Evolutionary conservation across 2,329 filamentous ascomycete species (phyloP), one percentile per base, ranked within the genome.

Genomic region (Aspergillus tubingensis): DNA sequence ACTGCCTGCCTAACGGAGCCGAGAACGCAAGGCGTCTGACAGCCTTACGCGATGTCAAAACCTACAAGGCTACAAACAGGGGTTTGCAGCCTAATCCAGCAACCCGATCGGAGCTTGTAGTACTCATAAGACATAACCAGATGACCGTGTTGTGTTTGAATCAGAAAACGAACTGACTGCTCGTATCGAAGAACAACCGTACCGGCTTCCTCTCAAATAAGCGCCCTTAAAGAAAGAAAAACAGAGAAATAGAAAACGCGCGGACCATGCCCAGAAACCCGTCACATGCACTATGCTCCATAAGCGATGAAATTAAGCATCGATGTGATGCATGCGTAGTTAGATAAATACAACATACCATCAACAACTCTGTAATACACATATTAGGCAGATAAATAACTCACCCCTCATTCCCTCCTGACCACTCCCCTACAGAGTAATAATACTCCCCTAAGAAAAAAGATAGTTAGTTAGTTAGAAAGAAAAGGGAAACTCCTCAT

Each of bases 21-120:
- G 17, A 43, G 19, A 36, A n/a, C 25, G 30, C 23, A 27, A 3
- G 19, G 25, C 47, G 25, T 30, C 23, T n/a, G 27, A 30, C 39
- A 55, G 53, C 53, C 53, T 55, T 47, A 55, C 53, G n/a, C 52
- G 19, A 17, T 44, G 23, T 8, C 52, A 25, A 17, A 32, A 38
- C 27, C 17, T 39, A 54, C 38, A 27, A 54, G 38, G 39, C 23
- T 54, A 55, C 25, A 32, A 36, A 5, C 32, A 36, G 11, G 10
- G 44, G 47, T 30, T 17, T 50, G 15, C 25, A 30, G n/a, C 47
- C 47, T 50, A 15, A 30, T 32, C 15, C 15, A 30, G 15, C 17
- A 27, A 50, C 25, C 23, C 47, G 41, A 44, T 21, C 41, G 21
- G 41, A 44, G 5, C 10, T 36, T 13, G 32, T 36, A 36, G 21